Conservation (phyloP, 1,139 yeast species). For the Pichia norvegensis region DNA sequence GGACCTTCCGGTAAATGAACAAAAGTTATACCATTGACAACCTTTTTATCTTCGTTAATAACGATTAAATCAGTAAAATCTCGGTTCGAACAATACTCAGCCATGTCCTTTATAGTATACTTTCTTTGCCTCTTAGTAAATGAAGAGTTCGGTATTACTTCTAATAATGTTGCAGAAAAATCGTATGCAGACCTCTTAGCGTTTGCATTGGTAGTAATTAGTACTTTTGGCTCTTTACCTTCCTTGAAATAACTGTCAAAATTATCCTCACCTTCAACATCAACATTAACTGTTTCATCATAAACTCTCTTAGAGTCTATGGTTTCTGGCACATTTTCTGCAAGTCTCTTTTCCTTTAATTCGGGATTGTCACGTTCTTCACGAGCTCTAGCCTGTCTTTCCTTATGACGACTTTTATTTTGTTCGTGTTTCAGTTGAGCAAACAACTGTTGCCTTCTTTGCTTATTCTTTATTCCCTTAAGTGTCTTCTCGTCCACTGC, state of each 20-base stretch:
- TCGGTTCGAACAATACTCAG: constrained; percentile 69
- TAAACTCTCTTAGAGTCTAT: constrained; percentile 81
- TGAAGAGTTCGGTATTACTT: constrained; percentile 75
- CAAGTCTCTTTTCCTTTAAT: constrained; percentile 68
- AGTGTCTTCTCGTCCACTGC: constrained; percentile 24
- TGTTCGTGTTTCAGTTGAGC: constrained; percentile 67
- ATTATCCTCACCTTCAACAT: constrained; percentile 79
- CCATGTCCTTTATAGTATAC: constrained; percentile 78
- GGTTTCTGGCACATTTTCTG: constrained; percentile 76
- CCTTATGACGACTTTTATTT: constrained; percentile 69
- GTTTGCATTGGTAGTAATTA: constrained; percentile 78
- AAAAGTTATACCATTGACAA: constrained; percentile 84
- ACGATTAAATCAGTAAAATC: constrained; percentile 83
- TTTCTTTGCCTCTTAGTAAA: constrained; percentile 84
- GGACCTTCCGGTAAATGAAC: constrained; percentile 95
- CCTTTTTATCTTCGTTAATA: constrained; percentile 88
- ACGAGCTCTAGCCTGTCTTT: constrained; percentile 69
- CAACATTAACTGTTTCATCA: constrained; percentile 77
- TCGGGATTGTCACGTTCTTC: constrained; percentile 80
- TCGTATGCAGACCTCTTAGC: constrained; percentile 86
- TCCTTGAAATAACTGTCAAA: constrained; percentile 56
- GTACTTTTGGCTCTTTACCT: constrained; percentile 62
- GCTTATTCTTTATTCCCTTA: constrained; percentile 56
- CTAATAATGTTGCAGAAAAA: constrained; percentile 81
- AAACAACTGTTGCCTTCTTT: constrained; percentile 70